A percentile compares a stretch with the other conserved stretches of the same genome.
Evolutionary conservation across 192 early-diverging fungal genomes (phyloP).

Genomic region (Coemansia pectinata): DNA sequence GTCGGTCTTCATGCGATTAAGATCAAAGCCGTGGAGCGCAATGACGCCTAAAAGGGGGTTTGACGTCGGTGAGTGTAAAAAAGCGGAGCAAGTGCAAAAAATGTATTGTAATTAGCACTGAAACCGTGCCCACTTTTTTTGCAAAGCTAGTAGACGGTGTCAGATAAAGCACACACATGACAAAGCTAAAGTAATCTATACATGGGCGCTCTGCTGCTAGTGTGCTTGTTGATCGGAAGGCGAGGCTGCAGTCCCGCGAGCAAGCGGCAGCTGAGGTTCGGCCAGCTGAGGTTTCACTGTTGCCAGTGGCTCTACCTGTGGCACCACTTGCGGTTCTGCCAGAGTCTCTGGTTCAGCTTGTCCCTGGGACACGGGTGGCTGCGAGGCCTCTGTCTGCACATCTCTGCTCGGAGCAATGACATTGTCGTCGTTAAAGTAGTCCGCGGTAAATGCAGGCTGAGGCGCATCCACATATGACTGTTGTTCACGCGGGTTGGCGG

Average conservation of each 20-base stretch:
- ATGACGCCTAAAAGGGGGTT: not conserved
- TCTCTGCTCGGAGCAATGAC: slow-evolving; percentile 5
- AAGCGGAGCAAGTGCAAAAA: not conserved
- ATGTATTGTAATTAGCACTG: not conserved
- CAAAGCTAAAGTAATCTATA: not conserved
- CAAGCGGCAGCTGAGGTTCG: not conserved
- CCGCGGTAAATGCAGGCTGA: slow-evolving; percentile 21
- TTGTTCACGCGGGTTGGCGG: not conserved
- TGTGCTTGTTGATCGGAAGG: not conserved
- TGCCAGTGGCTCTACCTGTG: not conserved
- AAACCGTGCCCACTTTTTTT: not conserved
- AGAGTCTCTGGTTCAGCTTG: not conserved
- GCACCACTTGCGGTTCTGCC: not conserved
- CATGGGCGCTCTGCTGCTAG: not conserved
- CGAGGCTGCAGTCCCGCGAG: not conserved
- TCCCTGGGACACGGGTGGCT: not conserved
- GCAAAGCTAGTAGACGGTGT: not conserved
- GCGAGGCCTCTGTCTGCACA: not conserved
- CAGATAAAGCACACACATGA: not conserved
- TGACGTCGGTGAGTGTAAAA: not conserved
- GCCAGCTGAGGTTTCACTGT: not conserved
- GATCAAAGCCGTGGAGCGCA: not conserved
- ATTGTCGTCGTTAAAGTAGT: slow-evolving; percentile 20
- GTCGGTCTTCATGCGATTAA: too few species aligned
- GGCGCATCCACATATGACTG: not conserved